Conservation (phyloP, 257 asterid genomes). For the Solanum peruvianum region DNA sequence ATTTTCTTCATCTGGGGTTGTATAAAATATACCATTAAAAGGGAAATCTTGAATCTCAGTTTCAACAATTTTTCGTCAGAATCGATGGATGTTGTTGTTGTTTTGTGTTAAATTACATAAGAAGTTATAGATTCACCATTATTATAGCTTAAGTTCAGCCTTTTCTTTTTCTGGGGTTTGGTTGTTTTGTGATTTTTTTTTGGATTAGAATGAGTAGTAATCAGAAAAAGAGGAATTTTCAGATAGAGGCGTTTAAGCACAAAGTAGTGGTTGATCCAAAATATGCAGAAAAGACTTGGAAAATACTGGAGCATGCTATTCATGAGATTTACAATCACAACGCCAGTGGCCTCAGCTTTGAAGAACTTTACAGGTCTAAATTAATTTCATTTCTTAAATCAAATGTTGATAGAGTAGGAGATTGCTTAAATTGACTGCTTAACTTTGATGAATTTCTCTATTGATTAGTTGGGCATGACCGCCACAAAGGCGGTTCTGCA, state of each 20-base stretch:
- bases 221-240: slow-evolving; percentile 70
- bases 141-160: background rate
- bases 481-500: background rate
- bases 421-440: background rate
- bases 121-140: background rate
- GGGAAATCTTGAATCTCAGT: background rate
- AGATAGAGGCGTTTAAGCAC: slow-evolving; percentile 78
- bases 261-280: slow-evolving; percentile 92
- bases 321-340: slow-evolving; percentile 77
- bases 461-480: background rate
- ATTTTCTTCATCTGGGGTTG: background rate
- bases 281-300: slow-evolving; percentile 92
- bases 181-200: background rate
- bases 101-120: background rate
- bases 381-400: background rate
- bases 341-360: slow-evolving; percentile 85
- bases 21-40: too few species aligned
- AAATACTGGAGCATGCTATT: slow-evolving; percentile 76
- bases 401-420: background rate
- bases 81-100: background rate
- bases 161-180: background rate
- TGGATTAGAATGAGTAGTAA: slow-evolving; percentile 36
- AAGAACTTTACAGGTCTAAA: slow-evolving; percentile 72
- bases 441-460: background rate
- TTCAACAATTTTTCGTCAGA: too few species aligned